phyloP scores from a whole-genome alignment of 495 filamentous ascomycete genomes.

The Talaromyces liani region DNA sequence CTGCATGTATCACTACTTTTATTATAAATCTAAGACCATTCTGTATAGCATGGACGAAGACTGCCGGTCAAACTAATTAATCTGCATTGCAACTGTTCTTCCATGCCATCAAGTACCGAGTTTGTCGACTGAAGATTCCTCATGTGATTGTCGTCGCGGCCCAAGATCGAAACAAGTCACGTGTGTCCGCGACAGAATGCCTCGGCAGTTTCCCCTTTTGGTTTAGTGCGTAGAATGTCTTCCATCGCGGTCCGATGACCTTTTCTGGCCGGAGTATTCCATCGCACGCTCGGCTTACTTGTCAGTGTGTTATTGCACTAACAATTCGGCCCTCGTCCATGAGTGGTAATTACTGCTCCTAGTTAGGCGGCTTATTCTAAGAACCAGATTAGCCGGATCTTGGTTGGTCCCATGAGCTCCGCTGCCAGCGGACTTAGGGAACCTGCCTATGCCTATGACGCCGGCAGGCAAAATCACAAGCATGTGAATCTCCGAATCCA shows the following conservation, averaged over 20 bases:
- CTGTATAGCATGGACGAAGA: background rate
- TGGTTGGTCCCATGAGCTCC: background rate
- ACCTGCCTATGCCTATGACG: background rate
- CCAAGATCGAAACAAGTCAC: background rate
- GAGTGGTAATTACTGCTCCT: background rate
- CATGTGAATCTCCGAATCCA: slow-evolving; percentile 4
- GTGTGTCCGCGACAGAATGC: background rate
- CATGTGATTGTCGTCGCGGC: background rate
- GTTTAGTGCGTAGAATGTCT: background rate
- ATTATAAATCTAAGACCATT: background rate
- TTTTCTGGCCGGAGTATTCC: background rate
- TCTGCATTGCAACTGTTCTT: background rate
- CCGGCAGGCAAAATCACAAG: background rate
- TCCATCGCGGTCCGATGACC: background rate
- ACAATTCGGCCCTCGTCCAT: background rate
- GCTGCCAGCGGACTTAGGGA: background rate
- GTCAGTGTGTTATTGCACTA: no score
- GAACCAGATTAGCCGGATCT: background rate
- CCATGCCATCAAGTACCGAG: background rate
- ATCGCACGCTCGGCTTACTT: background rate
- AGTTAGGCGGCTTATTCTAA: background rate
- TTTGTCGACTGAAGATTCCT: background rate
- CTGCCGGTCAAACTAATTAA: no score
- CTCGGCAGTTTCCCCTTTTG: background rate
- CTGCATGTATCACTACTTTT: slow-evolving; percentile 39